Evolutionary conservation across 2,329 filamentous ascomycete genomes (phyloP).

Genomic region (Bretziella fagacearum): DNA sequence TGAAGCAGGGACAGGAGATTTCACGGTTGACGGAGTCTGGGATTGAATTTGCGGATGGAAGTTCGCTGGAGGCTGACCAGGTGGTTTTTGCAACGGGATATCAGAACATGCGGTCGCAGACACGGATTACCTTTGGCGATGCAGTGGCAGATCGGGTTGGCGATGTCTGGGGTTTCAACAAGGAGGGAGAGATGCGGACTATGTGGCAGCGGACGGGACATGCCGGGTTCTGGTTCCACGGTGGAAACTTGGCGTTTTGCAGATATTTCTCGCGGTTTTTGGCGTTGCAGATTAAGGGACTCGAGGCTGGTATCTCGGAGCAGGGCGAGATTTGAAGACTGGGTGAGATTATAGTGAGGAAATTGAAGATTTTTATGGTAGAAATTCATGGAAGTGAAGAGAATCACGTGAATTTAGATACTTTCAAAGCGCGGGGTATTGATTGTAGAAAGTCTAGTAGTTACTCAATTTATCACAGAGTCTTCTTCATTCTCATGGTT

Average conservation of each 20-base stretch:
- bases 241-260: conserved; percentile 46
- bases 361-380: too few species aligned
- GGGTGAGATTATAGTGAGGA: background rate
- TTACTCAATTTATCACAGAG: too few species aligned
- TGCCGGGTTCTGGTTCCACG: conserved; percentile 49
- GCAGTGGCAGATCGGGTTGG: conserved; percentile 38
- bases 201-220: conserved; percentile 45
- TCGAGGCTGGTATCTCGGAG: conserved; percentile 24
- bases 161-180: conserved; percentile 46
- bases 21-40: conserved; percentile 30
- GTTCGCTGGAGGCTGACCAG: conserved; percentile 41
- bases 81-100: conserved; percentile 49
- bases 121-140: conserved; percentile 44
- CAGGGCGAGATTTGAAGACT: conserved; percentile 19
- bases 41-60: conserved; percentile 35
- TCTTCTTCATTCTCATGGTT: too few species aligned
- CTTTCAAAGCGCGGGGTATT: too few species aligned
- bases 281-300: conserved; percentile 35
- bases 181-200: conserved; percentile 36
- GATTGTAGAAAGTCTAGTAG: too few species aligned
- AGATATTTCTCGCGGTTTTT: conserved; percentile 40
- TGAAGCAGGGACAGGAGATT: conserved; percentile 43
- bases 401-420: too few species aligned
- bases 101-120: conserved; percentile 49
- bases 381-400: too few species aligned